Base-by-base conservation (phyloP, 2,329 filamentous ascomycete genomes). In the Colletotrichum orbiculare region DNA sequence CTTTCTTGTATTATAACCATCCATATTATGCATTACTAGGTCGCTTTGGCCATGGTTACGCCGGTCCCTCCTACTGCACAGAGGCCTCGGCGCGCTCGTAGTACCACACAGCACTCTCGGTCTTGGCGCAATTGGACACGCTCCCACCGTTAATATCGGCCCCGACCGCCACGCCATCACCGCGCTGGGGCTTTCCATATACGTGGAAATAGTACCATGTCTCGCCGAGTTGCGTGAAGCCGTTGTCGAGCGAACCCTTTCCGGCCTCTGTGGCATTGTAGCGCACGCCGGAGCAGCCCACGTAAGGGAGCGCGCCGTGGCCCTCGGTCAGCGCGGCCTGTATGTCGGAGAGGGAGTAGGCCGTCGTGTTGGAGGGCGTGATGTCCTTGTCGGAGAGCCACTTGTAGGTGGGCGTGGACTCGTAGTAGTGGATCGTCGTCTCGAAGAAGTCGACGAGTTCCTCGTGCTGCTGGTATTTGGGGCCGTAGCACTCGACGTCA, bases 171-270 rank as follows among this genome's bases (percentile, higher is more conserved):
- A 84, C 71, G 9, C 77, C 81, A 45, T 83, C 74, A 2, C 78
- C 79, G 59, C 81, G 76, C 76, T 90, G 89, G 7, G 87, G 83
- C 13, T 81, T 75, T 4, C 88, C 88, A 60, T 80, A 82, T 56
- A 86, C 84, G 74, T 90, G 83, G 73, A 85, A 82, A 71, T 89
- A 90, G 72, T 91, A 91, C 87, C 88, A 91, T 11, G 89, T 80
- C 80, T 91, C 89, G 64, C 74, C 83, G 52, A 91, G 69, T 38
- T 83, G 79, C 1, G 87, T 90, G 67, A 77, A 77, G 2, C 89
- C 88, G 60, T 78, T 83, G 70, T 91, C 88, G 2, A 71, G 70
- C 2, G 81, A 83, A 17, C 83, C 83, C 65, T 76, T 80, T 2
- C 89, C 88, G 8, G 83, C 85, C 17, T 73, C 80, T 12, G 88